Evolutionary conservation across 768 basidiomycete genomes (phyloP), one percentile per base, ranked within the genome.

Genomic region (Pleurotus giganteus): DNA sequence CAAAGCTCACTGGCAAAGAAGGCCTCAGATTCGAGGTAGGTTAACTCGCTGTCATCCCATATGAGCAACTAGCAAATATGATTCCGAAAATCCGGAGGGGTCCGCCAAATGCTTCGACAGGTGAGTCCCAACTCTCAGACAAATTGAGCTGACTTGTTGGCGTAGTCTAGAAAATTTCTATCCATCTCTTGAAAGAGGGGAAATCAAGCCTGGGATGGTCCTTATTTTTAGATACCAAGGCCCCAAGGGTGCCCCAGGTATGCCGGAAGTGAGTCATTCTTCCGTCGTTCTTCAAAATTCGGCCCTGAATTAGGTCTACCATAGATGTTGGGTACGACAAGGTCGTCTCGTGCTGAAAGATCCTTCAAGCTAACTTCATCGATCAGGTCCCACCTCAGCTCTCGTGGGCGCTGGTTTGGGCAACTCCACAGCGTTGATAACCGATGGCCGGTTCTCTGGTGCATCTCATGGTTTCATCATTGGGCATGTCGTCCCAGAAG

Each of bases 1-100:
- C 93, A 13, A 98, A 98, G 71, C 74, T 97, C 58, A 96, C 94
- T 4, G 94, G 94, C 12, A 94, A 95, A 70, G 94, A 97, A 71
- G 94, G 94, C 4, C 69, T 83, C 49, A 77, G 72, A 19, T 97
- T 97, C 60, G 88, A 91, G 77, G 89, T 88, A 43, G 41, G 72
- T 56, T 47, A 37, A 39, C 2, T 19, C n/a, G n/a, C n/a, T n/a
- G n/a, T n/a, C 34, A 15, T 29, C 19, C 11, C 28, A 39, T 43
- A 26, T 28, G 51, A 37, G 42, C 52, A 26, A 12, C 39, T 23
- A 46, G 43, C 27, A 60, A 43, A 56, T 45, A 41, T 11, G 12
- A 21, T 12, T 59, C 8, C n/a, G n/a, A n/a, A n/a, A n/a, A n/a
- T 26, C 27, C 34, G 36, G 37, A 89, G 84, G 91, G 91, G 49